Percentiles rank a stretch among this genome's conserved stretches.
Conservation (phyloP, 176 grass and related monocot genomes). For the Panicum miliaceum region DNA sequence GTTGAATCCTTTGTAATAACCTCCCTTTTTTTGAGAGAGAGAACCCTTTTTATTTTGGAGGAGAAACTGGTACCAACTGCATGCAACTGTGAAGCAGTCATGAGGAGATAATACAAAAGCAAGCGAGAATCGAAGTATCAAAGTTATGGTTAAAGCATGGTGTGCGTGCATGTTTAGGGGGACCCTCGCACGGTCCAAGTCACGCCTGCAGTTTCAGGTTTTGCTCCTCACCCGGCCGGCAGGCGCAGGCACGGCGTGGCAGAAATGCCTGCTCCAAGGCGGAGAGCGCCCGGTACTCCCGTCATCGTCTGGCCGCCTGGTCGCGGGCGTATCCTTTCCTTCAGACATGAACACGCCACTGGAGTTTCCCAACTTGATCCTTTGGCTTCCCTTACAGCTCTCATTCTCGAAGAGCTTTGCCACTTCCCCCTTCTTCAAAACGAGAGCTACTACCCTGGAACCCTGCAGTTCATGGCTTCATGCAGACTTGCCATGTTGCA, state of each 20-base stretch:
- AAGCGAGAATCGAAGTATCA: neutral
- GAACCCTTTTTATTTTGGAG: neutral
- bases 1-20: neutral
- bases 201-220: neutral
- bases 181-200: neutral
- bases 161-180: neutral
- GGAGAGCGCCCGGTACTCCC: neutral
- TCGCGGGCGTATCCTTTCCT: neutral
- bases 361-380: no score
- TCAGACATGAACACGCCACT: neutral
- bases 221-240: neutral
- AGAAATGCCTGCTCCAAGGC: neutral
- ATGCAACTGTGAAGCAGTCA: neutral
- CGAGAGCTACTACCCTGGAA: no score
- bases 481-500: no score
- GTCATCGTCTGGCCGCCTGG: neutral
- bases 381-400: no score
- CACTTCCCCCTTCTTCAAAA: no score
- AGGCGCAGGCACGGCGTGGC: neutral
- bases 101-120: neutral
- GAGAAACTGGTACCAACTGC: neutral
- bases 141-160: neutral
- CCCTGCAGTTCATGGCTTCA: no score
- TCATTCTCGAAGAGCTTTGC: no score
- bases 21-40: neutral